Conservation (phyloP, 1,139 yeast species). For the Sugiyamaella novakii region DNA sequence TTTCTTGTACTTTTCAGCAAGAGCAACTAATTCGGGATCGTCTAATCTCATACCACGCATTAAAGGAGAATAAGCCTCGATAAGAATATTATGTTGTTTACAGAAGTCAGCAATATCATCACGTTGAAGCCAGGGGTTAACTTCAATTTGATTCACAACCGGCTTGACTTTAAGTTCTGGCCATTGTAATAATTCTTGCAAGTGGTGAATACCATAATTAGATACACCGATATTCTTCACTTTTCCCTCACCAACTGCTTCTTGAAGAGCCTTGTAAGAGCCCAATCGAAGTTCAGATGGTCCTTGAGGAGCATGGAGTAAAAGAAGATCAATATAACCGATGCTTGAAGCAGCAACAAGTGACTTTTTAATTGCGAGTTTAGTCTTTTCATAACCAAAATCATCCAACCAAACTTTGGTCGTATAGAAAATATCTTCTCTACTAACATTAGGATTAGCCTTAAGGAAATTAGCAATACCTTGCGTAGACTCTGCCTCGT, state of each 20-base stretch:
- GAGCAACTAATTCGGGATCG: slow-evolving; percentile 24
- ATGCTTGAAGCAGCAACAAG: slow-evolving; percentile 60
- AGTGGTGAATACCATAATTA: slow-evolving; percentile 70
- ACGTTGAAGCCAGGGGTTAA: slow-evolving; percentile 85
- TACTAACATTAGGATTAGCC: slow-evolving; percentile 52
- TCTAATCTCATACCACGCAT: slow-evolving; percentile 42
- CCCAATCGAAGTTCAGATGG: slow-evolving; percentile 21
- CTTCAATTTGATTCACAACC: slow-evolving; percentile 74
- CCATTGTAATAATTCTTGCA: slow-evolving; percentile 68
- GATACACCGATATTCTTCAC: slow-evolving; percentile 73
- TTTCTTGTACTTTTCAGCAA: slow-evolving; percentile 42
- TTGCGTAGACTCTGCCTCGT: slow-evolving; percentile 57
- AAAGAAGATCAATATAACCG: slow-evolving; percentile 78
- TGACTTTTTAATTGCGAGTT: slow-evolving; percentile 59
- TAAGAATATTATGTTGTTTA: slow-evolving; percentile 59
- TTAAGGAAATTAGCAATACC: slow-evolving; percentile 58
- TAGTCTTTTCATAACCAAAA: slow-evolving; percentile 59
- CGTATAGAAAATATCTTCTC: slow-evolving; percentile 57
- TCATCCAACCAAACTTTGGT: slow-evolving; percentile 54
- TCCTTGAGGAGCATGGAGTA: slow-evolving; percentile 79
- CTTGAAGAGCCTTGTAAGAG: slow-evolving; percentile 26
- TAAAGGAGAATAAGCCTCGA: slow-evolving; percentile 82
- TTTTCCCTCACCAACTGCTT: slow-evolving; percentile 20
- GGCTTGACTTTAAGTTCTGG: slow-evolving; percentile 46
- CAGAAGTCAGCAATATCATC: slow-evolving; percentile 63